Evolutionary conservation across 352 stramenopile species (phyloP).

Genomic region (Aphanomyces astaci): DNA sequence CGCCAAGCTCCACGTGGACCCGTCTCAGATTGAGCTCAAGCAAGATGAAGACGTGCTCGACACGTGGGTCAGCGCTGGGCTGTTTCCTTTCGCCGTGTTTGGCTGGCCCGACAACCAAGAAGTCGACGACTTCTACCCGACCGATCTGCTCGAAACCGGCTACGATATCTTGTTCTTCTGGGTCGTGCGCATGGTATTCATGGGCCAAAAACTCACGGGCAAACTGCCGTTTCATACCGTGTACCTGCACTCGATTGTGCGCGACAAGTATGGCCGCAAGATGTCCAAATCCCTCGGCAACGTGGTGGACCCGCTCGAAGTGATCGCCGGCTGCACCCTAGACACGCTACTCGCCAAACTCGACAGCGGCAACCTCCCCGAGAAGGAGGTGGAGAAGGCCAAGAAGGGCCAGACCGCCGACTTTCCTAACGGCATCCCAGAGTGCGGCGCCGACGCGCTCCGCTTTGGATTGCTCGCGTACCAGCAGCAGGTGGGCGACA

Average conservation of each 20-base stretch:
- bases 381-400: constrained; percentile 95
- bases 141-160: constrained; percentile 96
- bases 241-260: constrained; percentile 97
- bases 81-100: constrained; percentile 57
- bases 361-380: constrained; percentile 93
- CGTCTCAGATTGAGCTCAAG: constrained; percentile 76
- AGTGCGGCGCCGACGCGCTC: constrained; percentile 97
- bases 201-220: constrained; percentile 95
- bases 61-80: constrained; percentile 95
- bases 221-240: constrained; percentile 96
- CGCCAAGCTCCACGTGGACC: constrained; percentile 45
- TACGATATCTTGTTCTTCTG: constrained; percentile 99
- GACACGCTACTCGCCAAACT: constrained; percentile 93
- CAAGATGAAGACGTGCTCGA: constrained; percentile 99
- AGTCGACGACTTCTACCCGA: constrained; percentile 92
- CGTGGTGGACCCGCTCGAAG: constrained; percentile 96
- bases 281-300: constrained; percentile 99
- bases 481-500: constrained; percentile 90
- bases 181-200: constrained; percentile 96
- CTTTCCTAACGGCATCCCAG: constrained; percentile 98
- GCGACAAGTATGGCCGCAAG: constrained; percentile 97
- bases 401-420: constrained; percentile 96
- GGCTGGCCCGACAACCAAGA: constrained; percentile 64
- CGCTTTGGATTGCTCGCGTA: constrained; percentile 97
- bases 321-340: constrained; percentile 95